Evolutionary conservation across 805 yeast species (phyloP), one percentile per base, ranked within the genome.

Genomic region (Suhomyces sp.): DNA sequence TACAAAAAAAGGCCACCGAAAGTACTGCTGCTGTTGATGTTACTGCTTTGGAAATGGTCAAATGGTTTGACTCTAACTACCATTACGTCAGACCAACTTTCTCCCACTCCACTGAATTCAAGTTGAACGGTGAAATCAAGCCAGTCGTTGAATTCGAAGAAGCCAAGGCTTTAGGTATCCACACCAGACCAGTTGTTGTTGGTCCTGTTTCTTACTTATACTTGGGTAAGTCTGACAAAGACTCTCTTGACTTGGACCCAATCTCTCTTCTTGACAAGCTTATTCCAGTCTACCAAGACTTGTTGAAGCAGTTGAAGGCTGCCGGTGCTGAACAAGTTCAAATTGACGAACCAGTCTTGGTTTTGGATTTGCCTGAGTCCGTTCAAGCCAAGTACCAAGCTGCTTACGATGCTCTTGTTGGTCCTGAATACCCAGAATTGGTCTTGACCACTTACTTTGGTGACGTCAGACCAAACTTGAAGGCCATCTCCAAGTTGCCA

Each of bases 21-120:
- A 70, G 91, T 61, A 73, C 84, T 57, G 82, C 86, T 65, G 96
- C 96, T 63, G 97, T 94, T 64, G 99, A 94, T 76, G 99, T 94
- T 57, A 93, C 98, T 58, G 99, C 99, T 66, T 83, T 90, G 73
- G 96, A 94, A 84, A 94, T 94, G 99, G 99, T 94, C 65, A 94
- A 94, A 83, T 94, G 99, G 99, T 94, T 94, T 67, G 99, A 94
- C 79, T 89, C 97, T 60, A 94, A 94, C 90, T 94, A 94, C 89
- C 99, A 94, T 79, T 94, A 94, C 76, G 98, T 94, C 69, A 89
- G 99, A 83, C 99, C 99, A 77, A 94, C 99, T 63, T 92, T 94
- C 83, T 88, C 97, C 52, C 85, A 91, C 82, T 82, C 90, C 63
- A 93, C 97, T 60, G 86, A 86, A 69, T 94, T 94, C 89, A 92